Conservation (phyloP, 2,329 filamentous ascomycete species). For the Aspergillus thermomutatus region DNA sequence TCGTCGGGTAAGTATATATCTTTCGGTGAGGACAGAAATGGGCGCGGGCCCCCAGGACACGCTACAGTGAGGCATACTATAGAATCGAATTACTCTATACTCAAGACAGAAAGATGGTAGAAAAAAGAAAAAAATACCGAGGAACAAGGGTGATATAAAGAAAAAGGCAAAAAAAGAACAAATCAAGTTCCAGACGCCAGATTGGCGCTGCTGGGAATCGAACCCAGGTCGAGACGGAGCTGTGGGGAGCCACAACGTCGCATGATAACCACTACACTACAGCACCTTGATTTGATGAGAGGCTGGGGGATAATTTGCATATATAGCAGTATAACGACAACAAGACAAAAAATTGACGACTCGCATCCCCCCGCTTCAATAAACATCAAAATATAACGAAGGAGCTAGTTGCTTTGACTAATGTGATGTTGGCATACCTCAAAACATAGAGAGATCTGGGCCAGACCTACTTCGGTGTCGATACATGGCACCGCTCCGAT, state of each 20-base stretch:
- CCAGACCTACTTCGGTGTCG: too few relatives aligned
- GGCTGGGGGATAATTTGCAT: neutral
- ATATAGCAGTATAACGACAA: too few relatives aligned
- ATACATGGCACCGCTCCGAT: neutral
- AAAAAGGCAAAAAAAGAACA: constrained; percentile 3
- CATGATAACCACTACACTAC: constrained; percentile 25
- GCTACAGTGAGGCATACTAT: too few relatives aligned
- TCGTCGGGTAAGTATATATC: neutral
- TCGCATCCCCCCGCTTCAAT: too few relatives aligned
- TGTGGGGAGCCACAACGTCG: constrained; percentile 18
- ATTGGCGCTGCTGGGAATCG: constrained; percentile 23
- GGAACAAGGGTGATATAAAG: neutral
- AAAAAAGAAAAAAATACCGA: constrained; percentile 1
- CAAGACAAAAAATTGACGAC: too few relatives aligned
- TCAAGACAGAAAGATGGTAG: neutral
- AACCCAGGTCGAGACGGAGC: constrained; percentile 21
- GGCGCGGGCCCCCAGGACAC: neutral
- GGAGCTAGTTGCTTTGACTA: neutral
- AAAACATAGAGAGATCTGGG: neutral
- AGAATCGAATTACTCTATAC: too few relatives aligned
- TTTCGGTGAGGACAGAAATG: constrained; percentile 1
- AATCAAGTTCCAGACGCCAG: constrained; percentile 12
- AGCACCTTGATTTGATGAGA: constrained; percentile 18
- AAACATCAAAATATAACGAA: neutral
- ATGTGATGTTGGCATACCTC: neutral